These are phyloP conservation scores for Fusarium falciforme DNA, from an alignment of 2,329 filamentous ascomycete species.

Conservation along the genomic window DNA sequence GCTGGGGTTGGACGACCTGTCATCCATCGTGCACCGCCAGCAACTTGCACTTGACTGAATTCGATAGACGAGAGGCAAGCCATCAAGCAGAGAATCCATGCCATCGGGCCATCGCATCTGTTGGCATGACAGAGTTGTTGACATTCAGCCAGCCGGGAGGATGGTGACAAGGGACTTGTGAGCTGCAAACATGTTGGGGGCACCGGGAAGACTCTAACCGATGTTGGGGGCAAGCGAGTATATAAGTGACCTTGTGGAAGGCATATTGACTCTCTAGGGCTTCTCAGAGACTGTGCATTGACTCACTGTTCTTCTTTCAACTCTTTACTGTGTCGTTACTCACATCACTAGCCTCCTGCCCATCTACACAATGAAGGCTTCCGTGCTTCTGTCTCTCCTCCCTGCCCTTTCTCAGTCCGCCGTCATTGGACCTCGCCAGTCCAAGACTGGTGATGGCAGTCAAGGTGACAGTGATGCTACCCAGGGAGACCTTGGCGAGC, in stretches of 20 bases:
- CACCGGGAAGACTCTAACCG: background rate
- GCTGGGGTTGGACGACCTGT: background rate
- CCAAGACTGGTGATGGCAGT: slow-evolving; percentile 38
- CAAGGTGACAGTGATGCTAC: slow-evolving; percentile 39
- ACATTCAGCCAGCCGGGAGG: background rate
- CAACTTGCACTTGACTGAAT: slow-evolving; percentile 1
- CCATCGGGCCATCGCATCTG: slow-evolving; percentile 4
- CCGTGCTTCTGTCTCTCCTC: slow-evolving; percentile 34
- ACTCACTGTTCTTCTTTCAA: background rate
- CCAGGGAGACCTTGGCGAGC: slow-evolving; percentile 41
- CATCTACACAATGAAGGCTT: slow-evolving; percentile 37
- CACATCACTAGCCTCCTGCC: background rate
- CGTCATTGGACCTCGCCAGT: slow-evolving; percentile 30
- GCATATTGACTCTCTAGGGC: background rate
- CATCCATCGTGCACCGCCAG: background rate
- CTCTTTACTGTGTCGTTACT: background rate
- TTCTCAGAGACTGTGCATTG: background rate
- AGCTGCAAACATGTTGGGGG: background rate
- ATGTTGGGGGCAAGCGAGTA: background rate
- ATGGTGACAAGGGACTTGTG: background rate
- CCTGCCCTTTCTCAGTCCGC: slow-evolving; percentile 29
- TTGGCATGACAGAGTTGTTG: background rate
- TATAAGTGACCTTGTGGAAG: background rate
- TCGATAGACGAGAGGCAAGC: background rate
- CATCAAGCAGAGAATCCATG: background rate